A percentile compares a stretch with the other conserved stretches of the same genome.
Conservation (phyloP, 108 stramenopile genomes). For the Cyclostephanos invisitatus region DNA sequence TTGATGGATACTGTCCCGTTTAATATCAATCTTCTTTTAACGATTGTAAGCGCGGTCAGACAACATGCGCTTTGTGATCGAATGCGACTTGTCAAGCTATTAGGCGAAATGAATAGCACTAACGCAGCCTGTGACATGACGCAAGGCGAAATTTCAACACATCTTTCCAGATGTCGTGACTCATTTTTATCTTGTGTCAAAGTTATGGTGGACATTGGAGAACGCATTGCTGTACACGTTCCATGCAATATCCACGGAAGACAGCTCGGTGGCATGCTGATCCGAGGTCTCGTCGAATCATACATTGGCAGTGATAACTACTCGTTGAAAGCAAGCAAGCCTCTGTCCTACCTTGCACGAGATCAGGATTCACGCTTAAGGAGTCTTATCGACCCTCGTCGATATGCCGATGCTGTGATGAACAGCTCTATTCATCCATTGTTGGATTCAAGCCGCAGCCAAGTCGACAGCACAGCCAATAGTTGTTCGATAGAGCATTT, state of each 20-base stretch:
- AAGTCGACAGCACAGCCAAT: background rate
- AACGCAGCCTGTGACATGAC: background rate
- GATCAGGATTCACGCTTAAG: slow-evolving; percentile 6
- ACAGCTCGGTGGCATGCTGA: slow-evolving; percentile 37
- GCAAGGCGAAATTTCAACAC: background rate
- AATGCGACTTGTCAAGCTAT: slow-evolving; percentile 19
- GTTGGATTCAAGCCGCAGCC: slow-evolving; percentile 10
- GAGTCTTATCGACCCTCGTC: slow-evolving; percentile 41
- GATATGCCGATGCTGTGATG: slow-evolving; percentile 46
- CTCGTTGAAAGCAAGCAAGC: slow-evolving; percentile 1
- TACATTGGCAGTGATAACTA: slow-evolving; percentile 19
- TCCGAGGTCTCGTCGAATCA: slow-evolving; percentile 37
- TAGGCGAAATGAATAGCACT: background rate
- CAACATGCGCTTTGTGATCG: slow-evolving; percentile 22
- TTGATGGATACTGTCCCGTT: background rate
- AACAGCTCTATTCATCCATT: slow-evolving; percentile 20
- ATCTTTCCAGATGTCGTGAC: slow-evolving; percentile 5
- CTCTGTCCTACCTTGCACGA: slow-evolving; percentile 25
- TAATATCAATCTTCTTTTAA: slow-evolving; percentile 23
- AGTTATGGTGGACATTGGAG: slow-evolving; percentile 55
- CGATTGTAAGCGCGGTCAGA: slow-evolving; percentile 31
- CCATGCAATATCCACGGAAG: slow-evolving; percentile 29
- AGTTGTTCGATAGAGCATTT: background rate
- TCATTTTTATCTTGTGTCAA: slow-evolving; percentile 45
- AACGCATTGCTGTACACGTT: slow-evolving; percentile 37